These are phyloP conservation scores for Aspergillus asperescens DNA, from an alignment of 495 filamentous ascomycete species.

Conservation along the genomic window DNA sequence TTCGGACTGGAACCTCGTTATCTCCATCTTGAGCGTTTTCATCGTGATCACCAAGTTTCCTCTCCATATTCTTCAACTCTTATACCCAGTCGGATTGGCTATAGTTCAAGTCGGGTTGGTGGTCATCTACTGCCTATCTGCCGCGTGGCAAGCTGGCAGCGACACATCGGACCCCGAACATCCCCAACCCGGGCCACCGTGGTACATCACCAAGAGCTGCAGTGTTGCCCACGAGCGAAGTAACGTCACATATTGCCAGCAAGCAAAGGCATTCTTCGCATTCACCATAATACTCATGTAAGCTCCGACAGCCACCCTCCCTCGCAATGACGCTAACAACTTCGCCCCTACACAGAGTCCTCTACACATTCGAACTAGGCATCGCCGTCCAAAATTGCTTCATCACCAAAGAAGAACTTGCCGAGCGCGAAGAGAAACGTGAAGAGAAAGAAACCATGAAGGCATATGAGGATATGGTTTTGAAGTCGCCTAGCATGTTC, in stretches of 20 bases:
- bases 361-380: slow-evolving; percentile 53
- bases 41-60: slow-evolving; percentile 55
- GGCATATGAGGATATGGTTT: slow-evolving; percentile 40
- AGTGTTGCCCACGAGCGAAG: slow-evolving; percentile 50
- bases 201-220: slow-evolving; percentile 82
- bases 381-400: slow-evolving; percentile 58
- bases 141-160: slow-evolving; percentile 69
- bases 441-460: slow-evolving; percentile 40
- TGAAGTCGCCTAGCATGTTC: slow-evolving; percentile 41
- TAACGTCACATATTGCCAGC: slow-evolving; percentile 63
- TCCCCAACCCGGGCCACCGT: slow-evolving; percentile 62
- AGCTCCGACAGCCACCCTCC: slow-evolving; percentile 26
- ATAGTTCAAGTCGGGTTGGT: slow-evolving; percentile 53
- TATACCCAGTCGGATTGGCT: slow-evolving; percentile 62
- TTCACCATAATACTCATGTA: slow-evolving; percentile 67
- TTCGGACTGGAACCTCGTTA: slow-evolving; percentile 75
- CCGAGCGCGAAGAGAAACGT: slow-evolving; percentile 28
- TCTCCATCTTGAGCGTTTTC: slow-evolving; percentile 62
- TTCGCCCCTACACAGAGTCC: slow-evolving; percentile 29
- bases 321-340: slow-evolving; percentile 13
- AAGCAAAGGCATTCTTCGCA: slow-evolving; percentile 72
- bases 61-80: slow-evolving; percentile 65
- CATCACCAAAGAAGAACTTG: slow-evolving; percentile 45
- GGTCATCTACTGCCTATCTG: slow-evolving; percentile 60
- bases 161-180: slow-evolving; percentile 72